phyloP scores from a whole-genome alignment of 176 grass and related monocot genomes.

The Eremochloa ophiuroides region DNA sequence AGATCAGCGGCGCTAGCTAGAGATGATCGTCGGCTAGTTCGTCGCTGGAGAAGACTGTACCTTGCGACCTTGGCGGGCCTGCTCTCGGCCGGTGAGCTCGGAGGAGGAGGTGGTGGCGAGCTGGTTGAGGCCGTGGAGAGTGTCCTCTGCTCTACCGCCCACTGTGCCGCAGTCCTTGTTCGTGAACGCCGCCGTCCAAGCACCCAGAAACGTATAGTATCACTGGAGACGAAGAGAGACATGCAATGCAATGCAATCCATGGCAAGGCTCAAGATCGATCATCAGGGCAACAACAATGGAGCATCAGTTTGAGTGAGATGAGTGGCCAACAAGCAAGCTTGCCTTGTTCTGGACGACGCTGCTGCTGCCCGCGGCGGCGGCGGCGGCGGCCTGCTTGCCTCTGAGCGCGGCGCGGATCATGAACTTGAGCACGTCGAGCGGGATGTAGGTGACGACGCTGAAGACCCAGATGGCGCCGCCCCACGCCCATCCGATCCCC shows the following conservation, averaged over 20 bases:
- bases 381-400: too few species aligned
- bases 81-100: conserved; percentile 42
- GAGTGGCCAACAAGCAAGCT: neutral
- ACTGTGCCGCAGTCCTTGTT: conserved; percentile 39
- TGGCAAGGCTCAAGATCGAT: neutral
- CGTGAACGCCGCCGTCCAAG: conserved; percentile 36
- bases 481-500: conserved; percentile 78
- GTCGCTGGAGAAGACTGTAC: neutral
- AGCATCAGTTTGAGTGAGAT: neutral
- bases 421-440: conserved; percentile 84
- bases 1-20: neutral
- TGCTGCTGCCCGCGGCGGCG: conserved; percentile 30
- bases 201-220: conserved; percentile 16
- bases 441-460: conserved; percentile 74
- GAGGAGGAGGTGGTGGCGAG: neutral
- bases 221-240: conserved; percentile 22
- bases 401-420: conserved; percentile 56
- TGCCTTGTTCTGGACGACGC: conserved; percentile 62
- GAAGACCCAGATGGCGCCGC: conserved; percentile 62
- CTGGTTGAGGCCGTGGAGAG: conserved; percentile 47
- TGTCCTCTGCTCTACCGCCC: conserved; percentile 43
- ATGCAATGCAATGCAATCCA: neutral
- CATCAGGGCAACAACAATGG: neutral
- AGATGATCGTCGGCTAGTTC: neutral
- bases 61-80: conserved; percentile 50